A percentile compares a stretch with the other conserved stretches of the same genome.
Conservation (phyloP, 805 yeast genomes). For the Wickerhamomyces xylosicus region DNA sequence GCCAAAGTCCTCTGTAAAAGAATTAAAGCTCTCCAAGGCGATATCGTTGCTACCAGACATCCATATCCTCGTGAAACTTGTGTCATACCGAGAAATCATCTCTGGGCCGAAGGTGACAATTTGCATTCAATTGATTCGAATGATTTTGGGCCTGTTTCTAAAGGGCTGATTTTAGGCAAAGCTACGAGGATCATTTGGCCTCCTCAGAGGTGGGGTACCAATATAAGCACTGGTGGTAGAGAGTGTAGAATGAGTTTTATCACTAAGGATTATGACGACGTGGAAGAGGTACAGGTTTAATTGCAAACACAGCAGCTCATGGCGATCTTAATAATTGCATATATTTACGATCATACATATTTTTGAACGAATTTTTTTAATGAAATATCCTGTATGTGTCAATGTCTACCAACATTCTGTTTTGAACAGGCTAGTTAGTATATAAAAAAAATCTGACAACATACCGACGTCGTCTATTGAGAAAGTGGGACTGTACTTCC, state of each 20-base stretch:
- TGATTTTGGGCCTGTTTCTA: slow-evolving; percentile 79
- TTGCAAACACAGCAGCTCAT: no score
- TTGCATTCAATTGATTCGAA: slow-evolving; percentile 78
- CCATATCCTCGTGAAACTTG: slow-evolving; percentile 59
- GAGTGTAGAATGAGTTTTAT: slow-evolving; percentile 28
- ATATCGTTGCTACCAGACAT: slow-evolving; percentile 46
- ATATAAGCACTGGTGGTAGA: slow-evolving; percentile 40
- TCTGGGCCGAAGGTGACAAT: slow-evolving; percentile 96
- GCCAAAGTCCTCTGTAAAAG: slow-evolving; percentile 69
- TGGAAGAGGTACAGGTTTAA: background rate
- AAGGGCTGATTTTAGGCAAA: slow-evolving; percentile 71
- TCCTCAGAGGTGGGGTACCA: slow-evolving; percentile 35
- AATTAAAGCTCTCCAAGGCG: slow-evolving; percentile 68
- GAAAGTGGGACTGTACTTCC: no score
- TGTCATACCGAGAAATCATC: slow-evolving; percentile 63
- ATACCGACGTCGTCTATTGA: no score
- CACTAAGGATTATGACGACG: background rate
- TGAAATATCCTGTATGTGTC: no score
- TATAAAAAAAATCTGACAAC: no score
- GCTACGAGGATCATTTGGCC: slow-evolving; percentile 70
- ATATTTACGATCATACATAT: no score
- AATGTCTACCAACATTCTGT: no score
- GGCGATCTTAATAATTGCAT: no score
- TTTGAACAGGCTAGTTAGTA: no score
- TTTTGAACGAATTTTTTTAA: no score